phyloP scores from a whole-genome alignment of 2,329 filamentous ascomycete genomes.

The Delphinella strobiligena region DNA sequence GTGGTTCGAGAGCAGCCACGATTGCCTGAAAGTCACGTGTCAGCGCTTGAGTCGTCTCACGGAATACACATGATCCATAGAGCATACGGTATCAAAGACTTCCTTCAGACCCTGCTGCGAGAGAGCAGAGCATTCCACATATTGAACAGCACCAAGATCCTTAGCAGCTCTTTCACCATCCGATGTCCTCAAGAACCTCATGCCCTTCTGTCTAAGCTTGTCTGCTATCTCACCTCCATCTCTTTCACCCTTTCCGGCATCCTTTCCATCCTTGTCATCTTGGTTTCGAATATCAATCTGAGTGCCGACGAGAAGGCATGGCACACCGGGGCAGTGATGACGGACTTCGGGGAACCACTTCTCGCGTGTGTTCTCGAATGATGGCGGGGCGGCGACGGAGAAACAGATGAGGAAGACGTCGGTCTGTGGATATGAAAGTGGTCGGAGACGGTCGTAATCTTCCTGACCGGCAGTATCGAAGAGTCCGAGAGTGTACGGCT shows the following conservation, averaged over 20 bases:
- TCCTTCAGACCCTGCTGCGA: constrained; percentile 99
- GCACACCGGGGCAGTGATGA: constrained; percentile 95
- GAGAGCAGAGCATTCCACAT: constrained; percentile 94
- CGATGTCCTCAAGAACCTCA: constrained; percentile 82
- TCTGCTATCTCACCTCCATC: constrained; percentile 79
- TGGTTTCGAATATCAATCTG: constrained; percentile 67
- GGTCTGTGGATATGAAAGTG: constrained; percentile 94
- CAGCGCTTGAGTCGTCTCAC: constrained; percentile 9
- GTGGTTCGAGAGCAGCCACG: constrained; percentile 85
- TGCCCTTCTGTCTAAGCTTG: constrained; percentile 91
- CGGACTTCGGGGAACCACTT: constrained; percentile 99
- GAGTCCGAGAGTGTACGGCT: constrained; percentile 91
- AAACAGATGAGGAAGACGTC: constrained; percentile 99
- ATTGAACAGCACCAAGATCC: constrained; percentile 95
- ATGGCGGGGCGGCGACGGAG: constrained; percentile 91
- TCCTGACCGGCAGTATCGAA: constrained; percentile 99
- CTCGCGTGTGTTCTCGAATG: constrained; percentile 97
- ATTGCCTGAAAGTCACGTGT: constrained; percentile 55
- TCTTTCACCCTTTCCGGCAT: constrained; percentile 23
- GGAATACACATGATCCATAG: neutral
- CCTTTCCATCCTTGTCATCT: constrained; percentile 6
- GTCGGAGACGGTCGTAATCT: constrained; percentile 95
- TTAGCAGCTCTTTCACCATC: constrained; percentile 95
- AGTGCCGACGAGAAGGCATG: constrained; percentile 93
- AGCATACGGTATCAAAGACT: constrained; percentile 89